Evolutionary conservation across 2,329 filamentous ascomycete genomes (phyloP).

Genomic region (Cytospora mali): DNA sequence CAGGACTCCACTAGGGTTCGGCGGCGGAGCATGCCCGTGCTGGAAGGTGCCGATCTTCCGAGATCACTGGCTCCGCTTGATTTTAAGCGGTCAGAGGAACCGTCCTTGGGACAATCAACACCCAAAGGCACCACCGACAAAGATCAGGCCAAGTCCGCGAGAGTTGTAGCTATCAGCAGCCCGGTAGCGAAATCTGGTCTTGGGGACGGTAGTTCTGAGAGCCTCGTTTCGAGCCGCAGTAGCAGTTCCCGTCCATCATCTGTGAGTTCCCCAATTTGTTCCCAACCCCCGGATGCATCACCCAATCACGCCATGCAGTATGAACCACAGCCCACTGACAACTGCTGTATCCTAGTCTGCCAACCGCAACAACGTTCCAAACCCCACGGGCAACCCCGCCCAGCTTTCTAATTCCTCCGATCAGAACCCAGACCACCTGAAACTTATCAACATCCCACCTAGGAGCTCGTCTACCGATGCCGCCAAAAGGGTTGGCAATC

Average conservation of each 20-base stretch:
- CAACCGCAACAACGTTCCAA: conserved; percentile 58
- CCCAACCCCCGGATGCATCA: conserved; percentile 36
- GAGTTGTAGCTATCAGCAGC: conserved; percentile 40
- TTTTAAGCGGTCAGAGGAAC: conserved; percentile 41
- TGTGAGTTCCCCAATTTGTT: conserved; percentile 54
- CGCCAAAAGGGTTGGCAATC: conserved; percentile 64
- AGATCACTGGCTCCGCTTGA: conserved; percentile 43
- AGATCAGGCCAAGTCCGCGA: conserved; percentile 42
- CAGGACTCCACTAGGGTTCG: conserved; percentile 72
- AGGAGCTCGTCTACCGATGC: conserved; percentile 68
- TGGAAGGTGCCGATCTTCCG: conserved; percentile 51
- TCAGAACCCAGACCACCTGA: conserved; percentile 57
- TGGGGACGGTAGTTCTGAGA: conserved; percentile 65
- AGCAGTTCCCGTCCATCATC: conserved; percentile 64
- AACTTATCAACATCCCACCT: conserved; percentile 60
- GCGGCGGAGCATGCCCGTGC: conserved; percentile 78
- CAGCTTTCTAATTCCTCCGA: conserved; percentile 47
- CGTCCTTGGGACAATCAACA: conserved; percentile 36
- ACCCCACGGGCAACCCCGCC: conserved; percentile 57
- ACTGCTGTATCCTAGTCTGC: conserved; percentile 54
- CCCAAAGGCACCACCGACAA: conserved; percentile 40
- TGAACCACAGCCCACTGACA: conserved; percentile 47
- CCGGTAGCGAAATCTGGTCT: conserved; percentile 36
- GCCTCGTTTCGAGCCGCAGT: conserved; percentile 60
- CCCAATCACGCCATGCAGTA: conserved; percentile 45